phyloP scores from a whole-genome alignment of 257 asterid genomes.

The Forsythia viridissima region DNA sequence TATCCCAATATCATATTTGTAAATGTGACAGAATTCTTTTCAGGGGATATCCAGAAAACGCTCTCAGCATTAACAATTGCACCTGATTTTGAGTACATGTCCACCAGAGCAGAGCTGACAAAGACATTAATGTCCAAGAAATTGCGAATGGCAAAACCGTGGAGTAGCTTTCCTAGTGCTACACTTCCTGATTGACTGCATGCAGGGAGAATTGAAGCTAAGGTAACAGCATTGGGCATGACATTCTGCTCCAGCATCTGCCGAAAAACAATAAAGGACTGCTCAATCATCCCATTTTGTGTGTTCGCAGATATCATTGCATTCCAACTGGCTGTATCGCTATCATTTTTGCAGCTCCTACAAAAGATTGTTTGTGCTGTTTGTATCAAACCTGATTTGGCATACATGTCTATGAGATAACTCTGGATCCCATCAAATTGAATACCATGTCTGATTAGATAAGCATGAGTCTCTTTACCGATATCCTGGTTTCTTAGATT shows the following conservation, averaged over 20 bases:
- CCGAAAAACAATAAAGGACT: conserved; percentile 50
- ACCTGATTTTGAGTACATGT: conserved; percentile 92
- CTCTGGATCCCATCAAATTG: conserved; percentile 67
- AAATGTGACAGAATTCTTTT: conserved; percentile 72
- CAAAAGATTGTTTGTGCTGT: conserved; percentile 53
- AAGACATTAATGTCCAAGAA: conserved; percentile 62
- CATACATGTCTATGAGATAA: conserved; percentile 80
- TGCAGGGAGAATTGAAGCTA: conserved; percentile 81
- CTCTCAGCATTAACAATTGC: conserved; percentile 62
- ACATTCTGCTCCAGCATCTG: conserved; percentile 62
- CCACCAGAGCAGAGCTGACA: conserved; percentile 77
- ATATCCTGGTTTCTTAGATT: conserved; percentile 55
- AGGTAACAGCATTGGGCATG: conserved; percentile 69
- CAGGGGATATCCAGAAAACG: conserved; percentile 46
- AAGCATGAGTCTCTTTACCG: conserved; percentile 76
- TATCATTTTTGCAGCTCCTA: conserved; percentile 30
- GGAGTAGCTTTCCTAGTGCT: conserved; percentile 66
- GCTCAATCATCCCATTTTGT: conserved; percentile 59
- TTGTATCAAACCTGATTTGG: conserved; percentile 54
- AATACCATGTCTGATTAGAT: conserved; percentile 57
- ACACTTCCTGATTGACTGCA: conserved; percentile 69
- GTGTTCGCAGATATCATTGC: conserved; percentile 74
- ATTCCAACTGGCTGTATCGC: conserved; percentile 76
- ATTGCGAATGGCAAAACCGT: conserved; percentile 63
- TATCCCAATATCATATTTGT: conserved; percentile 91